Evolutionary conservation across 768 basidiomycete genomes (phyloP).

Genomic region (Rhodotorula diobovata): DNA sequence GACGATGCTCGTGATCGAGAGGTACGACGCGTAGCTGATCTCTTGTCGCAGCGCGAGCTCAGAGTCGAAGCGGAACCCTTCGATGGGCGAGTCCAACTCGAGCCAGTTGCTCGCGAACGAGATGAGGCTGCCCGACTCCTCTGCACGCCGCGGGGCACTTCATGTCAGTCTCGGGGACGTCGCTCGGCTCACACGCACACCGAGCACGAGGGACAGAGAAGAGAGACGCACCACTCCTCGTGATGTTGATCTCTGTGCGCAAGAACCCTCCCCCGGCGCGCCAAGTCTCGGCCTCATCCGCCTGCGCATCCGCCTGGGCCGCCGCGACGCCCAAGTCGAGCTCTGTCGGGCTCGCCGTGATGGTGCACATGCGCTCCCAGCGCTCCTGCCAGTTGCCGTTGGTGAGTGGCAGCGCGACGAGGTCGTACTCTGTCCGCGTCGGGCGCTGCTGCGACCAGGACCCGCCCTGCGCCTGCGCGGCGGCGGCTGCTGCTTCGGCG

Average conservation of each 20-base stretch:
- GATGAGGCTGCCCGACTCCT: constrained; percentile 54
- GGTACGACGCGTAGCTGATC: constrained; percentile 83
- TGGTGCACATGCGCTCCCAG: constrained; percentile 78
- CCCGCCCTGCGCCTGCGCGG: constrained; percentile 34
- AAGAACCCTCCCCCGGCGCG: constrained; percentile 72
- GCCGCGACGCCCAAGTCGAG: constrained; percentile 49
- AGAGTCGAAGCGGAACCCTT: constrained; percentile 90
- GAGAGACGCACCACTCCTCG: constrained; percentile 66
- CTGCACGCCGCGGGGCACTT: constrained; percentile 48
- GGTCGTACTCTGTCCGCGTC: constrained; percentile 62
- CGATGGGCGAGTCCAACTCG: constrained; percentile 84
- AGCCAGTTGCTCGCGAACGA: constrained; percentile 89
- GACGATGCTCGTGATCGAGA: constrained; percentile 76
- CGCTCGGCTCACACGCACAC: too few relatives aligned
- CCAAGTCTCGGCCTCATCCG: constrained; percentile 74
- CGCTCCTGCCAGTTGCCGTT: constrained; percentile 77
- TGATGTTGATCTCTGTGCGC: constrained; percentile 80
- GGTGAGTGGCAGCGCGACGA: constrained; percentile 79
- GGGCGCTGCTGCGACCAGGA: too few relatives aligned
- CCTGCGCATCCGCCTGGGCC: constrained; percentile 45
- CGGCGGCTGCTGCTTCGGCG: constrained; percentile 33
- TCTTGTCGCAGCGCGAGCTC: constrained; percentile 93
- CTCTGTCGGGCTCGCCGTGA: constrained; percentile 47
- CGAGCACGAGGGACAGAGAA: not conserved
- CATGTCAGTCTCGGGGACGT: too few relatives aligned